Percentiles rank a stretch among this genome's conserved stretches.
phyloP scores from a whole-genome alignment of 768 basidiomycete genomes.

The Russula abietina region DNA sequence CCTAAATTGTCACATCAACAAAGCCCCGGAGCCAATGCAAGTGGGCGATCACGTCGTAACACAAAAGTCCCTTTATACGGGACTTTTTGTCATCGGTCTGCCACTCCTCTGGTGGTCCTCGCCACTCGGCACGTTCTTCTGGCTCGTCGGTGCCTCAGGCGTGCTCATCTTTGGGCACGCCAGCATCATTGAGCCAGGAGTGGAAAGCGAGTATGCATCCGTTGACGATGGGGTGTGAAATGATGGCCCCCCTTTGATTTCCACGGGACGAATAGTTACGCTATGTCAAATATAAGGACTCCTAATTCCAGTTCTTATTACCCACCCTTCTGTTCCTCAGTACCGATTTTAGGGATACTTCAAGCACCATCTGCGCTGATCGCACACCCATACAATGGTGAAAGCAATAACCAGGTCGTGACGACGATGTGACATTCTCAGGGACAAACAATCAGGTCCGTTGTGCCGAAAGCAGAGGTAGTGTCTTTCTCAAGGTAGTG shows the following conservation, averaged over 20 bases:
- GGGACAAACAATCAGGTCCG: too few species aligned
- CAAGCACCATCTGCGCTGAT: not conserved
- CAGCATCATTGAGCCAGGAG: slow-evolving; percentile 83
- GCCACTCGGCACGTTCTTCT: slow-evolving; percentile 82
- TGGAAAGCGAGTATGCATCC: slow-evolving; percentile 85
- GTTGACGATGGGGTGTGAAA: slow-evolving; percentile 58
- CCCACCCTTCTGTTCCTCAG: not conserved
- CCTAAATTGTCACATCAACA: not conserved
- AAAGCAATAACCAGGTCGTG: too few species aligned
- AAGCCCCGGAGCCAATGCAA: slow-evolving; percentile 82
- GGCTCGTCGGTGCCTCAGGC: slow-evolving; percentile 84
- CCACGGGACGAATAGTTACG: not conserved
- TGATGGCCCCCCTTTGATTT: not conserved
- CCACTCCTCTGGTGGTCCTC: slow-evolving; percentile 78
- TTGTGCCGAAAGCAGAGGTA: too few species aligned
- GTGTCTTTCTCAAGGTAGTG: too few species aligned
- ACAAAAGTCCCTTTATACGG: slow-evolving; percentile 83
- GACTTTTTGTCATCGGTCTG: slow-evolving; percentile 86
- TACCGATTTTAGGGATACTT: not conserved
- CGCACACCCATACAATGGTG: too few species aligned
- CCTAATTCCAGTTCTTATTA: not conserved
- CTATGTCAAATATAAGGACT: not conserved
- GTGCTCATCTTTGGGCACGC: slow-evolving; percentile 86
- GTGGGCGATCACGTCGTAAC: slow-evolving; percentile 77
- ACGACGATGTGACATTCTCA: too few species aligned